Percentiles rank a stretch among this genome's conserved stretches.
Evolutionary conservation across 139 green algal genomes (phyloP).

Genomic region (Coccomyxa sp.): DNA sequence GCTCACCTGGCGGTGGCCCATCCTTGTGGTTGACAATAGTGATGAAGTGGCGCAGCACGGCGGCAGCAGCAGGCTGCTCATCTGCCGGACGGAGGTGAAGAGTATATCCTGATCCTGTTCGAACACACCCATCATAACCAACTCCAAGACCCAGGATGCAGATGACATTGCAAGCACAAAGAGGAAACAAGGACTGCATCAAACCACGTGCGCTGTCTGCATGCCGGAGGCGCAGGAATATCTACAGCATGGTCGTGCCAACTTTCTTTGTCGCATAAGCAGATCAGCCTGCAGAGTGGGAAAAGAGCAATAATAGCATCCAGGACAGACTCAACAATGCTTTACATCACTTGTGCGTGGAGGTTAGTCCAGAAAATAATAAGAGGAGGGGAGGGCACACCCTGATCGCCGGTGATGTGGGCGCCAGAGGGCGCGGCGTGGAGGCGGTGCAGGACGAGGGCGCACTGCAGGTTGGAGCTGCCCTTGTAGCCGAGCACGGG

Average conservation of each 20-base stretch:
- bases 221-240: too few relatives aligned
- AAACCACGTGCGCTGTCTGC: too few relatives aligned
- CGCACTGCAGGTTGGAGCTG: slow-evolving; percentile 5
- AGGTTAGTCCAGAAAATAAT: too few relatives aligned
- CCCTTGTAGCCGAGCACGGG: slow-evolving; percentile 5
- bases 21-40: slow-evolving; percentile 2
- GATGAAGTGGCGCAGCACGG: slow-evolving; percentile 17
- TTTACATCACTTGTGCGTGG: too few relatives aligned
- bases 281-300: too few relatives aligned
- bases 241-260: too few relatives aligned
- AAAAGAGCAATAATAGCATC: too few relatives aligned
- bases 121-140: not conserved
- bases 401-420: slow-evolving; percentile 13
- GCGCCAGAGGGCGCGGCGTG: slow-evolving; percentile 13
- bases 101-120: slow-evolving; percentile 2
- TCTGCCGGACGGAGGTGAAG: slow-evolving; percentile 13
- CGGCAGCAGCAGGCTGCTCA: not conserved
- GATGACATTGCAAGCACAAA: too few relatives aligned
- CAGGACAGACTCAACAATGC: too few relatives aligned
- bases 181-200: too few relatives aligned
- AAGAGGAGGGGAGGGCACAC: not conserved
- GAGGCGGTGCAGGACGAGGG: slow-evolving; percentile 8
- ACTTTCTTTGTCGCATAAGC: too few relatives aligned
- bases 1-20: not conserved
- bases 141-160: too few relatives aligned